A percentile compares a stretch with the other conserved stretches of the same genome.
These are phyloP conservation scores for Boletus eberwhitei DNA, from an alignment of 768 basidiomycete species.

Conservation along the genomic window DNA sequence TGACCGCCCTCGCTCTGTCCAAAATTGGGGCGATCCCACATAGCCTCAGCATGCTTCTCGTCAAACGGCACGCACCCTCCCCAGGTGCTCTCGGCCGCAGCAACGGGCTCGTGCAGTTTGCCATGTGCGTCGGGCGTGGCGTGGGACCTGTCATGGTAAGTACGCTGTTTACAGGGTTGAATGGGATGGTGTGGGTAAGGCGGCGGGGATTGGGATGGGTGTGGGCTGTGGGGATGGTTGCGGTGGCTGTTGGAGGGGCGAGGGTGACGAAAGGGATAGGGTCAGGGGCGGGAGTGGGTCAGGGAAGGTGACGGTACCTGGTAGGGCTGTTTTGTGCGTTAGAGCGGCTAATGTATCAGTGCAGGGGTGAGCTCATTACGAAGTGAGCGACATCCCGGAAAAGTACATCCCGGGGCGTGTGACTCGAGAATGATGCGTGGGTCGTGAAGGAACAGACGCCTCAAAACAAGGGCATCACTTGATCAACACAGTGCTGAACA, in stretches of 20 bases:
- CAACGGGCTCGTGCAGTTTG: conserved; percentile 58
- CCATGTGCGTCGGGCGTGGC: conserved; percentile 53
- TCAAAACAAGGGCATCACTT: no score
- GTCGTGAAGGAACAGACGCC: no score
- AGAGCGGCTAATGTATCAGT: not conserved
- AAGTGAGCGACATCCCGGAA: not conserved
- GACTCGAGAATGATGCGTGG: no score
- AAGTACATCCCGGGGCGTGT: not conserved
- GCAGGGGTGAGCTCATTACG: not conserved
- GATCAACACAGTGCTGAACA: no score
- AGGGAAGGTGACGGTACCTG: not conserved
- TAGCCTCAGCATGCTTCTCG: conserved; percentile 60
- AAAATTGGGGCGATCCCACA: conserved; percentile 10
- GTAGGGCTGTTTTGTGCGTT: not conserved
- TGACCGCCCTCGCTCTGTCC: conserved; percentile 38
- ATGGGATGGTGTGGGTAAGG: conserved; percentile 10
- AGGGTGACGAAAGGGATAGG: conserved; percentile 6
- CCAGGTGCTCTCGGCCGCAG: conserved; percentile 43
- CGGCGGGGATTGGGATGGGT: conserved; percentile 5
- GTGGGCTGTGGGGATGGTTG: conserved; percentile 18
- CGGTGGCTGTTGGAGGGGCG: conserved; percentile 4
- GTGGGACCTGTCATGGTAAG: conserved; percentile 54
- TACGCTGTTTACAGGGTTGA: conserved; percentile 16
- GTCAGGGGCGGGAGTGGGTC: not conserved
- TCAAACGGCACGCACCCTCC: conserved; percentile 39